These are phyloP conservation scores for Nothopassalora personata DNA, from an alignment of 2,329 filamentous ascomycete species.

Conservation along the genomic window DNA sequence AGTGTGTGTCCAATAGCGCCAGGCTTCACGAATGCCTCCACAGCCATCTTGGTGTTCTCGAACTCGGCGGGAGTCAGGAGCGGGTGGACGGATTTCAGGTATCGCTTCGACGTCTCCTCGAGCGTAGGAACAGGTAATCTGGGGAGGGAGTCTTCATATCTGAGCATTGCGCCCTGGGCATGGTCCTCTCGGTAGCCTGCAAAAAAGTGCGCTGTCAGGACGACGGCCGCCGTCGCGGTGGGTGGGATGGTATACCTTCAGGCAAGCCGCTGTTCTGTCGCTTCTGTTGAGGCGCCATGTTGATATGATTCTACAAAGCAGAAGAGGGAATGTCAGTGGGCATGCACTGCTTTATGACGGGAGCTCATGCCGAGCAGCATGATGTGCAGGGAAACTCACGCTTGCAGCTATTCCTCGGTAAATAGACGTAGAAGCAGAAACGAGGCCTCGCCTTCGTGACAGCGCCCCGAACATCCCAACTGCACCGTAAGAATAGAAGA, in stretches of 20 bases:
- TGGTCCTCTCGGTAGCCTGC: constrained; percentile 74
- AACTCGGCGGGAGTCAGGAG: constrained; percentile 65
- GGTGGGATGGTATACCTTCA: constrained; percentile 35
- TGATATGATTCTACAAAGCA: constrained; percentile 11
- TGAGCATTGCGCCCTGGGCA: constrained; percentile 73
- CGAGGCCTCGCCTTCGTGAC: constrained; percentile 21
- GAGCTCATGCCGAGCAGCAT: not conserved
- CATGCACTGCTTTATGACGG: not conserved
- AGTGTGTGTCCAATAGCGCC: constrained; percentile 76
- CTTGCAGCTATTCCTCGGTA: constrained; percentile 23
- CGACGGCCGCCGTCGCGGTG: not conserved
- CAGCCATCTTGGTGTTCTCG: constrained; percentile 70
- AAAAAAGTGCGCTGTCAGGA: not conserved
- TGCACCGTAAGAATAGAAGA: constrained; percentile 4
- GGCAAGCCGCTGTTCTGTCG: constrained; percentile 45
- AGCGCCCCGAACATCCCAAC: constrained; percentile 26
- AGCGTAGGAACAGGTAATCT: constrained; percentile 73
- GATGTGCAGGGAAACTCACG: constrained; percentile 16
- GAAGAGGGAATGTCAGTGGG: constrained; percentile 4
- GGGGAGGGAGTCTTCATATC: constrained; percentile 81
- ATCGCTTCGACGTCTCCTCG: constrained; percentile 73
- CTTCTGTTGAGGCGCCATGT: constrained; percentile 32
- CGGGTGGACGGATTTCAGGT: constrained; percentile 73
- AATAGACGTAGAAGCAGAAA: constrained; percentile 17
- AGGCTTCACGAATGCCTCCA: constrained; percentile 83